phyloP scores from a whole-genome alignment of 805 yeast genomes.

The Candida golubevii region DNA sequence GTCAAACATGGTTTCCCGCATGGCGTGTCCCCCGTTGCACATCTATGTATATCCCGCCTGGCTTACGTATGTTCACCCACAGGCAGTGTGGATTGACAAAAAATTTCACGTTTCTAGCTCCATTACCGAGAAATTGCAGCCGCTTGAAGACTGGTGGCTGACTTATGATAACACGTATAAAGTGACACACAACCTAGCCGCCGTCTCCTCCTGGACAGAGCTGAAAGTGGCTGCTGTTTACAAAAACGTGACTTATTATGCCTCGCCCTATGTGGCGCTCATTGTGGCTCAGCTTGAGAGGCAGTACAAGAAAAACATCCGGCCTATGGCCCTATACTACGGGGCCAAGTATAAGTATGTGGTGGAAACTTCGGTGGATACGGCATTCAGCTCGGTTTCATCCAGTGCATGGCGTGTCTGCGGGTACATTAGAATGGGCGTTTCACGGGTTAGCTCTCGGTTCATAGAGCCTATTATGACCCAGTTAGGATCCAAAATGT shows the following conservation, averaged over 20 bases:
- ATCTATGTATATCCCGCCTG: conserved; percentile 9
- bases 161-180: conserved; percentile 4
- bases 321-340: conserved; percentile 13
- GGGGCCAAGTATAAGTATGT: conserved; percentile 8
- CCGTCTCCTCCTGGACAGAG: not conserved
- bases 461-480: conserved; percentile 3
- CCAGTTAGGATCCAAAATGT: not conserved
- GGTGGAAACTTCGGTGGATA: conserved; percentile 9
- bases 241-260: not conserved
- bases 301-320: conserved; percentile 6
- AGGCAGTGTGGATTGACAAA: conserved; percentile 2
- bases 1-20: conserved; percentile 5
- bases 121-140: conserved; percentile 1
- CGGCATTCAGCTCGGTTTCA: not conserved
- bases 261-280: not conserved
- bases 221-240: not conserved
- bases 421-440: not conserved
- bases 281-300: not conserved
- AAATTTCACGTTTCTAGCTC: conserved; percentile 1
- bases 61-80: conserved; percentile 5
- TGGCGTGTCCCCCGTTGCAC: conserved; percentile 11
- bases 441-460: not conserved
- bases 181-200: conserved; percentile 4
- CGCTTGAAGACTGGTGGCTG: conserved; percentile 1
- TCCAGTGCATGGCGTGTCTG: conserved; percentile 1